Percentiles rank a stretch among this genome's conserved stretches.
phyloP scores from a whole-genome alignment of 805 yeast genomes.

The Wickerhamomyces mucosus region DNA sequence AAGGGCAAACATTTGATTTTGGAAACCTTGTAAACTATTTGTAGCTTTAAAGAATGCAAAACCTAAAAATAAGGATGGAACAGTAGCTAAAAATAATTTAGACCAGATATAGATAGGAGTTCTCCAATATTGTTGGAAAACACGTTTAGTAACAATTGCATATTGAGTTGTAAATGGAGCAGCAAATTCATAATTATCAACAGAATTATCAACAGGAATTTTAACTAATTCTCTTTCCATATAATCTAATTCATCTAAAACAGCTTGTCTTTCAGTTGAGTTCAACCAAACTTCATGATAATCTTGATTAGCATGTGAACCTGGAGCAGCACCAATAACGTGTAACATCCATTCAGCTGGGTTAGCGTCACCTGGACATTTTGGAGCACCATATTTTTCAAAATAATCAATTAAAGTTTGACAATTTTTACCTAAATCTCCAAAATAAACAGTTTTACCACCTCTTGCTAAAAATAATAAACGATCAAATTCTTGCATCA shows the following conservation, averaged over 20 bases:
- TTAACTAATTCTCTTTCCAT: slow-evolving; percentile 54
- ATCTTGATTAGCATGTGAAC: slow-evolving; percentile 63
- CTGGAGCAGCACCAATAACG: slow-evolving; percentile 78
- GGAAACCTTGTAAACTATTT: slow-evolving; percentile 57
- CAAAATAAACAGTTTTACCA: slow-evolving; percentile 69
- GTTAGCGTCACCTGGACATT: slow-evolving; percentile 61
- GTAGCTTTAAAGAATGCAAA: slow-evolving; percentile 66
- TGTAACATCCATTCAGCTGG: slow-evolving; percentile 93
- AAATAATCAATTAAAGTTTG: slow-evolving; percentile 52
- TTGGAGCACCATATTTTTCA: slow-evolving; percentile 53
- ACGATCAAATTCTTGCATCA: slow-evolving; percentile 72
- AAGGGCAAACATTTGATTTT: slow-evolving; percentile 72
- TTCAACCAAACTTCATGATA: slow-evolving; percentile 70
- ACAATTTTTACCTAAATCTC: slow-evolving; percentile 57
- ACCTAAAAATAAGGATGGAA: slow-evolving; percentile 59
- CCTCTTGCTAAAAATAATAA: slow-evolving; percentile 60
- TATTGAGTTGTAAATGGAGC: slow-evolving; percentile 33
- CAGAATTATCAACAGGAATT: slow-evolving; percentile 23
- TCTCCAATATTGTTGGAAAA: slow-evolving; percentile 60
- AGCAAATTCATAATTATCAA: slow-evolving; percentile 33
- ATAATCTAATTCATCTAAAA: slow-evolving; percentile 46
- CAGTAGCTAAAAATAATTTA: slow-evolving; percentile 42
- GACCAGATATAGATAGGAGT: slow-evolving; percentile 54
- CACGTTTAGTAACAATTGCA: slow-evolving; percentile 39
- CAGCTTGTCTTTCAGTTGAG: slow-evolving; percentile 51